phyloP scores from a whole-genome alignment of 2,329 filamentous ascomycete genomes.

The Ramularia collo-cygni region DNA sequence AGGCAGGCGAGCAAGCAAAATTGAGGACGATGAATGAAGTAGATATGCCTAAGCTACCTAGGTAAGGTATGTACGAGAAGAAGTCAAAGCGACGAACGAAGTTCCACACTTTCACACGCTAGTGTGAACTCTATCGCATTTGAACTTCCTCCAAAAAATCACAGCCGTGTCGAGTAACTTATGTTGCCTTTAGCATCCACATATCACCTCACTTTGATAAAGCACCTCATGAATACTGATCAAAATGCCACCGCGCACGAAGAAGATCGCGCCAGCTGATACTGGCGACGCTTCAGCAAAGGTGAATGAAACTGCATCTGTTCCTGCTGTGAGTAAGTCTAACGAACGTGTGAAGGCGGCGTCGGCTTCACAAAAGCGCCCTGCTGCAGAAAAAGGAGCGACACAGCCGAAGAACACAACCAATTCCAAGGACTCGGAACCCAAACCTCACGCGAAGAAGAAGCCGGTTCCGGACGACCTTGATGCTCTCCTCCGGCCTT shows the following conservation, averaged over 20 bases:
- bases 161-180: no score
- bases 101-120: no score
- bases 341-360: constrained; percentile 10
- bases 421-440: constrained; percentile 3
- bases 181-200: no score
- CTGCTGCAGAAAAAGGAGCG: constrained; percentile 7
- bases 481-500: constrained; percentile 60
- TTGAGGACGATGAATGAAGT: no score
- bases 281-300: constrained; percentile 23
- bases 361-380: constrained; percentile 4
- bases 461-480: constrained; percentile 31
- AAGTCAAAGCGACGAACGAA: no score
- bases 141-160: no score
- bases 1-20: no score
- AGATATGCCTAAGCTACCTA: no score
- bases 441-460: constrained; percentile 14
- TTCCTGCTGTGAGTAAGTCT: constrained; percentile 1
- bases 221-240: constrained; percentile 4
- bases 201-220: no score
- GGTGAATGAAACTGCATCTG: constrained; percentile 12
- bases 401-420: constrained; percentile 5
- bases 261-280: constrained; percentile 26
- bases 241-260: constrained; percentile 29
- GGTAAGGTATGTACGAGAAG: no score
- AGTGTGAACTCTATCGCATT: no score